These are phyloP conservation scores for Rhynchospora tenuis DNA, from an alignment of 176 grass and related monocot species.

Conservation along the genomic window DNA sequence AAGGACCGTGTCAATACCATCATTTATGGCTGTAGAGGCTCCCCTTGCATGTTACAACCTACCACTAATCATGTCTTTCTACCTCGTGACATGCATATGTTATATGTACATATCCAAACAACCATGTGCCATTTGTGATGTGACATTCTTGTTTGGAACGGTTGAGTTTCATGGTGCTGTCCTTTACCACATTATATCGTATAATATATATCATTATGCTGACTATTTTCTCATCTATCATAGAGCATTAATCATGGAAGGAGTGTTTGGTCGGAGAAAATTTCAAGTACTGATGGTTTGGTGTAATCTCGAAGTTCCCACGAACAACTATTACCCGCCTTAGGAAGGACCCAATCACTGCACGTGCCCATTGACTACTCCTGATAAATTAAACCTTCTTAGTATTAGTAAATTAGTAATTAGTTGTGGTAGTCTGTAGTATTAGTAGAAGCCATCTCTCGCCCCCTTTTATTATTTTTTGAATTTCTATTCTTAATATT, in stretches of 20 bases:
- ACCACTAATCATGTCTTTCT: not conserved
- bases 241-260: slow-evolving; percentile 19
- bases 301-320: not conserved
- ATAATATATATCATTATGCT: slow-evolving; percentile 13
- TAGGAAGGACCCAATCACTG: not conserved
- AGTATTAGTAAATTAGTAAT: not conserved
- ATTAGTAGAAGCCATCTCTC: not conserved
- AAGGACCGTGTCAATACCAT: too few relatives aligned
- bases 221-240: slow-evolving; percentile 4
- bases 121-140: not conserved
- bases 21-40: not conserved
- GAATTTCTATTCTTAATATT: not conserved
- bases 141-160: not conserved
- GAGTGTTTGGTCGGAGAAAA: not conserved
- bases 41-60: not conserved
- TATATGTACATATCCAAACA: slow-evolving; percentile 1
- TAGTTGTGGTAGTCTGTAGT: not conserved
- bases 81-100: not conserved
- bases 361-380: slow-evolving; percentile 30
- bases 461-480: not conserved
- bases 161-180: not conserved
- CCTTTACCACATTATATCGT: slow-evolving; percentile 20
- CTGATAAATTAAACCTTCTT: not conserved
- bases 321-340: not conserved
- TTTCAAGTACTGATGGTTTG: not conserved